Evolutionary conservation across 1,284 basidiomycete species (phyloP), one percentile per base, ranked within the genome.

Genomic region (Trichosporon coremiiforme): DNA sequence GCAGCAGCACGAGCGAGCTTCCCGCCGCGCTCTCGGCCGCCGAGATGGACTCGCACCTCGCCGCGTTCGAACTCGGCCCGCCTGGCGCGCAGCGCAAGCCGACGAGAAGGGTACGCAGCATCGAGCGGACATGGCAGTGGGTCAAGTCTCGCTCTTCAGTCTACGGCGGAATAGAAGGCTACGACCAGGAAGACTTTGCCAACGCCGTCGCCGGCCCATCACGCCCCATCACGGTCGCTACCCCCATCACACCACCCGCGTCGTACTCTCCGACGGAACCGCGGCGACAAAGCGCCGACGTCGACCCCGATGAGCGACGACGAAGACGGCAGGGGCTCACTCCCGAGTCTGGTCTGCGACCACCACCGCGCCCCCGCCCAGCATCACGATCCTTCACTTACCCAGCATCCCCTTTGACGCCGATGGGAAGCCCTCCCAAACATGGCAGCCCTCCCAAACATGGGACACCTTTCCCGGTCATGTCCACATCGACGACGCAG

Each of bases 41-140:
- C 7, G 72, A 73, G 17, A 73, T 73, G 72, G 72, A 73, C 31
- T 64, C 66, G 7, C 72, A 73, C 36, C 62, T 71, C 33, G 72
- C 70, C 41, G 60, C 65, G 6, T 68, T 73, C 20, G 72, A 73
- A 12, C 50, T 73, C 7, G 72, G 72, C 1, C 72, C 72, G 13
- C 72, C 72, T 1, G 72, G 72, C 35, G 72, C 72, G 5, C 60
- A 63, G 6, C 64, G 72, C 13, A 70, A 68, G 25, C 72, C 72
- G 7, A 71, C 72, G 31, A 60, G 72, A 5, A 68, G 72, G 6
- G 72, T 73, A 2, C 66, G 68, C 47, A 70, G 68, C 47, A 73
- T 73, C 36, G 72, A 73, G 45, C 68, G 72, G 8, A 73, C 72
- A 4, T 73, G 72, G 72, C 64, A 64, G 6, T 73, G 72, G 72